A percentile compares a stretch with the other conserved stretches of the same genome.
Evolutionary conservation across 805 yeast species (phyloP).

Genomic region (Scheffersomyces coipomensis): DNA sequence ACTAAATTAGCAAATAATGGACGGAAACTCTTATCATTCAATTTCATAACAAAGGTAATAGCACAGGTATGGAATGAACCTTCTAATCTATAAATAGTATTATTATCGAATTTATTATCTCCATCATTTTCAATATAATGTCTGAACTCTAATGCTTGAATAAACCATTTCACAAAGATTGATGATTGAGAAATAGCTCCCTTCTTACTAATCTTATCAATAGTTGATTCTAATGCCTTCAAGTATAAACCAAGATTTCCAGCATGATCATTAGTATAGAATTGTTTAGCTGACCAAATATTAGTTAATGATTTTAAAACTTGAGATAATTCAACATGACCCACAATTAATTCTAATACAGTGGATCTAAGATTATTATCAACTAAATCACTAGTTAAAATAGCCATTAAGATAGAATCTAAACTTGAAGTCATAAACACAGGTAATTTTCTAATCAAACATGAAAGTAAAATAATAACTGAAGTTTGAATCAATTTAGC

Average conservation of each 20-base stretch:
- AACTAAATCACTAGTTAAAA: constrained; percentile 58
- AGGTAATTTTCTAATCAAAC: constrained; percentile 80
- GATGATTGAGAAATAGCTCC: constrained; percentile 71
- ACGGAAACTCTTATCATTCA: constrained; percentile 90
- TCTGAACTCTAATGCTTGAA: constrained; percentile 72
- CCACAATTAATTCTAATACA: constrained; percentile 59
- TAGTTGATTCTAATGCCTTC: constrained; percentile 60
- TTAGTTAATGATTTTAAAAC: constrained; percentile 61
- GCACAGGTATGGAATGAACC: constrained; percentile 71
- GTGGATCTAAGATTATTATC: constrained; percentile 60
- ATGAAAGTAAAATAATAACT: constrained; percentile 65
- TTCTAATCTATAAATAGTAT: constrained; percentile 80
- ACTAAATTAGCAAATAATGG: constrained; percentile 85
- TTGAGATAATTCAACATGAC: constrained; percentile 64
- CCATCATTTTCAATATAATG: constrained; percentile 25
- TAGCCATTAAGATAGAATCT: constrained; percentile 56
- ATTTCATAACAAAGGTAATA: constrained; percentile 76
- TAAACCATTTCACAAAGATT: constrained; percentile 63
- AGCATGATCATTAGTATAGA: constrained; percentile 32
- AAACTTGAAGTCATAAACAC: constrained; percentile 74
- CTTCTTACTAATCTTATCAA: constrained; percentile 70
- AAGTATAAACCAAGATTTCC: constrained; percentile 64
- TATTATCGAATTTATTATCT: constrained; percentile 51
- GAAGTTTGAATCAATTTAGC: constrained; percentile 61
- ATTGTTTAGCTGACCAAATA: constrained; percentile 52